Evolutionary conservation across 192 early-diverging fungal genomes (phyloP), one percentile per base, ranked within the genome.

Genomic region (Umbelopsis sp.): DNA sequence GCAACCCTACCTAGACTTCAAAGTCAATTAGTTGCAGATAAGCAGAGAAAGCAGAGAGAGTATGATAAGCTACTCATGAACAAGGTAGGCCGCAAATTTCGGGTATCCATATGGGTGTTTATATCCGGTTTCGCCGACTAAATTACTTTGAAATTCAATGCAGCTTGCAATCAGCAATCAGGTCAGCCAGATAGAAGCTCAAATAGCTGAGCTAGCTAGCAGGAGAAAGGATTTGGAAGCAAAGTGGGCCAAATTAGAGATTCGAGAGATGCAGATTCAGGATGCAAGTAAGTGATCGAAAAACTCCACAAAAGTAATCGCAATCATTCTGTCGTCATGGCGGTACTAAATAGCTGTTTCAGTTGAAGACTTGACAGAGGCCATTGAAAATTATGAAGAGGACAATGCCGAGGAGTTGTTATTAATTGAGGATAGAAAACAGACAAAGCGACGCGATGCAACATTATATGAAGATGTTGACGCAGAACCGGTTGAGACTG

Each of bases 11-110:
- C 55, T 5, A 22, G 55, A 35, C 25, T 61, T 11, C 55, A 61
- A 18, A 61, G 55, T 18, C 79, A 81, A 41, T 55, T 87, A 2
- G 72, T 84, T 74, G 73, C 69, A 9, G 83, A 87, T 66, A 74
- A 84, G 69, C 84, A 88, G 53, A 74, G 75, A 50, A 78, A 77
- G 30, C 74, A 79, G 13, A 77, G 80, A 66, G 86, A 88, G 46
- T 77, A 81, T 37, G 82, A 86, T 61, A 79, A 80, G n/a, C 49
- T 86, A 10, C 72, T 80, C 41, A 74, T 71, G 25, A 82, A 86
- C 70, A 84, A 85, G 83, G 85, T 82, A 75, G 49, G 47, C 0
- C 45, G 15, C 49, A 15, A 16, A 44, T 49, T 30, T 10, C 49
- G 52, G 21, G 16, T 30, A 18, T n/a, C 46, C 15, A 23, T 15